phyloP scores from a whole-genome alignment of 345 rosid species.

The Nephelium lappaceum region DNA sequence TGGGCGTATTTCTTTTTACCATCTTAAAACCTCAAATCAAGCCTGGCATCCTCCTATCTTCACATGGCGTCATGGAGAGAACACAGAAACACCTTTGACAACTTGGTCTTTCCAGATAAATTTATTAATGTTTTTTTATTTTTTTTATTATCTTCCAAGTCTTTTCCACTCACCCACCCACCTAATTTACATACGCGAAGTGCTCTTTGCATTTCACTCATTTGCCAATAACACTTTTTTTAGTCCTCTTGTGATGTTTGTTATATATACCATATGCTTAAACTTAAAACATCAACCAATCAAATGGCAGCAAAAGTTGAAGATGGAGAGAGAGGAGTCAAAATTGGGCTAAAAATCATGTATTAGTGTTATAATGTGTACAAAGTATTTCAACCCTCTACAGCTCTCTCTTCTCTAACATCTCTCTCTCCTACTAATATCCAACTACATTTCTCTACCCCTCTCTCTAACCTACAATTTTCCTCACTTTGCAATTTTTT shows the following conservation, averaged over 20 bases:
- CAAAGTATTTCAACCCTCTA: constrained; percentile 43
- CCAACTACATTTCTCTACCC: constrained; percentile 19
- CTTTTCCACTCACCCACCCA: too few species aligned
- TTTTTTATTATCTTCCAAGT: too few species aligned
- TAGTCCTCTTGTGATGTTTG: too few species aligned
- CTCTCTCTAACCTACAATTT: constrained; percentile 25
- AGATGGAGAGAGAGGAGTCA: not conserved
- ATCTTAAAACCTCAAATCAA: not conserved
- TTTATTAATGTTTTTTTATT: too few species aligned
- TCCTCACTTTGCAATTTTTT: not conserved
- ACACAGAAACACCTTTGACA: too few species aligned
- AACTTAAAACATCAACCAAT: too few species aligned
- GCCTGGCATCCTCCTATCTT: not conserved
- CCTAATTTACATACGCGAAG: too few species aligned
- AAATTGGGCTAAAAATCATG: constrained; percentile 32
- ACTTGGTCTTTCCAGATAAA: too few species aligned
- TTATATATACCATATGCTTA: too few species aligned
- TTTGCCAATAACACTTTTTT: too few species aligned
- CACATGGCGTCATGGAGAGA: not conserved
- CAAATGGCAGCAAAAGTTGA: too few species aligned
- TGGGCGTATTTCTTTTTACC: not conserved
- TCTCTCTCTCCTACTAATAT: constrained; percentile 18
- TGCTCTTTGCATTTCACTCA: too few species aligned
- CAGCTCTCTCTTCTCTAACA: constrained; percentile 20
- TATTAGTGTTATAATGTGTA: constrained; percentile 44